A percentile compares a stretch with the other conserved stretches of the same genome.
Conservation (phyloP, 2,329 filamentous ascomycete species). For the Botrytis hyacinthi region DNA sequence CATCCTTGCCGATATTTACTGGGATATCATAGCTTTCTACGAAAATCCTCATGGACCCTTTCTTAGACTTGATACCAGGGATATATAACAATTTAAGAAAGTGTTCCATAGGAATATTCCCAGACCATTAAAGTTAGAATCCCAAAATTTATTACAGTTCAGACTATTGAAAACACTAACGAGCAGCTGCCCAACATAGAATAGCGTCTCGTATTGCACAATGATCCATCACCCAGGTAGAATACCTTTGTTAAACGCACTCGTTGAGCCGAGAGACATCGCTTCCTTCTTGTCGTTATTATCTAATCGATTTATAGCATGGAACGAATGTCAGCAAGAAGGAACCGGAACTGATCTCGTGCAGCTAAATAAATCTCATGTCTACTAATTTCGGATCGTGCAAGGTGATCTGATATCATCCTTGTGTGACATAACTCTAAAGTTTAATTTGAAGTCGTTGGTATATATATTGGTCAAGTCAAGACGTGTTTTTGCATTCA, state of each 20-base stretch:
- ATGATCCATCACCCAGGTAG: background rate
- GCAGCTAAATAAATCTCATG: background rate
- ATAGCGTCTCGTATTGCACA: background rate
- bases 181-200: background rate
- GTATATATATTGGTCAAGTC: background rate
- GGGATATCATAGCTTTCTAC: background rate
- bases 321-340: background rate
- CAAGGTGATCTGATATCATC: background rate
- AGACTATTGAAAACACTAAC: background rate
- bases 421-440: background rate
- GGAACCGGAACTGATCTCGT: background rate
- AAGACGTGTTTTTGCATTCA: background rate
- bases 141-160: background rate
- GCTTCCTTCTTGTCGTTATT: background rate
- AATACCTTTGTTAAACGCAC: background rate
- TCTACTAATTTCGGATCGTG: background rate
- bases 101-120: background rate
- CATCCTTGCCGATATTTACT: background rate
- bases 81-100: background rate
- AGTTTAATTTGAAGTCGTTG: background rate
- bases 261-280: background rate
- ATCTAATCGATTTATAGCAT: background rate
- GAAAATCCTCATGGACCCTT: background rate
- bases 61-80: background rate
- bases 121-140: background rate